Base-by-base conservation (phyloP, 345 rosid species). In the Sapria himalayana region DNA sequence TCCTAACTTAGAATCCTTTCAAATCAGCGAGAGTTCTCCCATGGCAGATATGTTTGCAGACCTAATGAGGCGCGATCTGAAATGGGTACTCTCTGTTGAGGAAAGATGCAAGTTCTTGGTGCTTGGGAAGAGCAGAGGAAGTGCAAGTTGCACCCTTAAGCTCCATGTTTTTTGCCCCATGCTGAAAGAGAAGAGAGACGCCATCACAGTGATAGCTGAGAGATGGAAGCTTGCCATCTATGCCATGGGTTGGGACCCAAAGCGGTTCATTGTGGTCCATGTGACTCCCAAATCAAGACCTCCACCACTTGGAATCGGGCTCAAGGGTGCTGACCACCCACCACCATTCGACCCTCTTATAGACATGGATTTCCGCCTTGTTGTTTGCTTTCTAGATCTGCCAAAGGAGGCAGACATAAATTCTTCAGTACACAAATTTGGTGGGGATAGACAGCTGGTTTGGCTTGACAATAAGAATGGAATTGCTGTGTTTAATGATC, bases 391-490 rank as follows among this genome's bases (percentile, higher is more conserved):
- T 43, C 61, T 71, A 25, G 93, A 89, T 69, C 70, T 89, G 58
- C 95, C 93, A 0, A 71, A 91, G 62, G 95, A 82, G 53, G 66
- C 86, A 4, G 78, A 89, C 63, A 72, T 82, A 59, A 78, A 81
- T 27, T 74, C 81, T 3, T 51, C 76, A 45, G 93, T 82, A 19
- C 61, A 78, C 45, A 76, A 94, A 50, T 78, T 86, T 63, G 98
- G 94, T 15, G 98, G 98, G 48, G 98, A 86, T 56, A 78, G 94
- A 39, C 94, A 81, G 62, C 66, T 86, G 39, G 68, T 86, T 36
- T 82, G 93, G 97, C 58, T 86, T 62, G 82, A 78, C 46, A 94
- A 82, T 60, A 82, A 82, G 69, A 82, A 89, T 45, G 94, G 93
- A 15, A 50, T 86, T 59, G 94, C 93, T 1, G 85, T 82, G 15